Conservation (phyloP, 2,329 filamentous ascomycete genomes). For the Aspergillus arachidicola region DNA sequence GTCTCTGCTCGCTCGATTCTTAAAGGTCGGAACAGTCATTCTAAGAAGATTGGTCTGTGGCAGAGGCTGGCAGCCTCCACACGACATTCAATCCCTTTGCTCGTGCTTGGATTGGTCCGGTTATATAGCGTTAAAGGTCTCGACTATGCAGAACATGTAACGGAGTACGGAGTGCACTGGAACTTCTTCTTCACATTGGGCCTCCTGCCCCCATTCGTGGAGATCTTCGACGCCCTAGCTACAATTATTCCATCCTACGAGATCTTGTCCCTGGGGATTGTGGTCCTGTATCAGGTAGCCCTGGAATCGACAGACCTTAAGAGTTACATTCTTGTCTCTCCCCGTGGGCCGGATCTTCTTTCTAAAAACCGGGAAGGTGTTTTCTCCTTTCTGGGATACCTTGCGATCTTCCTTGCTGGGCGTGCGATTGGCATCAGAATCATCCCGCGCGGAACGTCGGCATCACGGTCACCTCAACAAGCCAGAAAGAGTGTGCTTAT, state of each 20-base stretch:
- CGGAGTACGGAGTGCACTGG: slow-evolving; percentile 98
- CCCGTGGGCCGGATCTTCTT: slow-evolving; percentile 71
- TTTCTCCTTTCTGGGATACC: slow-evolving; percentile 92
- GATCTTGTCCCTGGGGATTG: slow-evolving; percentile 69
- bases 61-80: slow-evolving; percentile 67
- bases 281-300: slow-evolving; percentile 70
- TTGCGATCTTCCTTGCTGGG: slow-evolving; percentile 91
- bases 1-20: slow-evolving; percentile 84
- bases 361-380: slow-evolving; percentile 93
- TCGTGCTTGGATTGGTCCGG: slow-evolving; percentile 77
- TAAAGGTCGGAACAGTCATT: slow-evolving; percentile 62
- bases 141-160: slow-evolving; percentile 95
- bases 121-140: slow-evolving; percentile 89
- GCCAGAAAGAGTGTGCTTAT: slow-evolving; percentile 61
- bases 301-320: slow-evolving; percentile 80
- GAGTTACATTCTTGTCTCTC: slow-evolving; percentile 78
- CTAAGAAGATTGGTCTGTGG: slow-evolving; percentile 47
- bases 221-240: slow-evolving; percentile 74
- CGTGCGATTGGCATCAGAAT: slow-evolving; percentile 80
- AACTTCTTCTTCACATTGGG: slow-evolving; percentile 99
- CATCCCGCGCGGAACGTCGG: slow-evolving; percentile 64
- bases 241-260: slow-evolving; percentile 75
- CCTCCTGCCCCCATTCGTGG: slow-evolving; percentile 84
- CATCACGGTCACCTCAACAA: slow-evolving; percentile 45
- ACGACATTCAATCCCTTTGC: slow-evolving; percentile 79